Percentiles rank a stretch among this genome's conserved stretches.
Conservation (phyloP, 73 alveolate species). For the Stentor roeselii region DNA sequence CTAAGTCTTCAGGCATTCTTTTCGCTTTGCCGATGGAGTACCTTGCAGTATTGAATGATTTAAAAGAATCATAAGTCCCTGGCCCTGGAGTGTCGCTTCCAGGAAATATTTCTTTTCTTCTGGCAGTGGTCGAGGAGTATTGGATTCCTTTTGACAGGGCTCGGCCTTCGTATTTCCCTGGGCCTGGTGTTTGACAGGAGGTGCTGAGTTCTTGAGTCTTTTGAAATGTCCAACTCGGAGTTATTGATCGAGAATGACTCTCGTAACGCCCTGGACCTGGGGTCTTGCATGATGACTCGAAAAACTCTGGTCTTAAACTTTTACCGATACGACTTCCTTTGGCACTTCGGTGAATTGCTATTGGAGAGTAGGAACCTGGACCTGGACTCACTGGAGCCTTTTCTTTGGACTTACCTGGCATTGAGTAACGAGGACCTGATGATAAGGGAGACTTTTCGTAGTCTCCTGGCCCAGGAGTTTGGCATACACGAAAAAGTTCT, state of each 20-base stretch:
- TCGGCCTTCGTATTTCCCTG: neutral
- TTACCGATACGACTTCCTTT: too few species aligned
- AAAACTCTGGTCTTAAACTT: neutral
- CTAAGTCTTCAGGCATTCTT: too few species aligned
- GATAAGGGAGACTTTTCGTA: neutral
- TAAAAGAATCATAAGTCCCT: neutral
- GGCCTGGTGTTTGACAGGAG: neutral
- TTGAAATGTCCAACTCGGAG: neutral
- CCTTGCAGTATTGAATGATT: neutral
- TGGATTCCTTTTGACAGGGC: neutral
- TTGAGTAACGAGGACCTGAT: neutral
- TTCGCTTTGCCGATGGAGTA: neutral
- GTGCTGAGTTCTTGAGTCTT: neutral
- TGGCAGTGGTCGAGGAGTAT: neutral
- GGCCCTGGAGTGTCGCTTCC: neutral
- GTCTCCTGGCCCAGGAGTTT: slow-evolving; percentile 3
- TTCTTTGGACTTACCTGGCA: neutral
- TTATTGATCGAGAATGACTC: neutral
- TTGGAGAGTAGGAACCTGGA: too few species aligned
- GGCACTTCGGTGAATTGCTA: too few species aligned
- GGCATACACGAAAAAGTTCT: neutral
- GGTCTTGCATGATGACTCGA: neutral
- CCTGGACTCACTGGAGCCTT: neutral
- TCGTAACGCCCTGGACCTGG: slow-evolving; percentile 2
- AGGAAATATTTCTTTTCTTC: neutral